These are phyloP conservation scores for Vitis hybrid DNA, from an alignment of 177 flowering plant genomes.

Conservation along the genomic window DNA sequence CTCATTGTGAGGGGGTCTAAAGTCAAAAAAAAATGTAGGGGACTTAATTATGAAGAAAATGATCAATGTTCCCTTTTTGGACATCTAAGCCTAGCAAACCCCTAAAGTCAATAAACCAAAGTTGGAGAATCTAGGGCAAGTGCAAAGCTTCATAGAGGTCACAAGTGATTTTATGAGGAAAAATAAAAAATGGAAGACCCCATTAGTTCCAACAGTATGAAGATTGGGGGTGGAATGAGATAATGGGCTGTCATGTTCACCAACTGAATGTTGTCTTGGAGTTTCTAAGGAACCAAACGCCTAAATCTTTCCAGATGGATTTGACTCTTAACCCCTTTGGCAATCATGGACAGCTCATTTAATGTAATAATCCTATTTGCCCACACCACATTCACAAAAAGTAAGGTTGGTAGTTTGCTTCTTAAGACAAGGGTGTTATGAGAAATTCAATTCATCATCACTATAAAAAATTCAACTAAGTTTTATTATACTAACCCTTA, in stretches of 20 bases:
- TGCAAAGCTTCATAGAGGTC: not conserved
- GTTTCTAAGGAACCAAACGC: constrained; percentile 6
- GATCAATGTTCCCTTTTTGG: not conserved
- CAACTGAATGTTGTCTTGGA: not conserved
- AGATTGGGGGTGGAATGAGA: constrained; percentile 1
- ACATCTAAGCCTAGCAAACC: not conserved
- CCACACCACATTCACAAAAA: not conserved
- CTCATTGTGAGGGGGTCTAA: not conserved
- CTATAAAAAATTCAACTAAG: too few species aligned
- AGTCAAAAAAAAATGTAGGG: not conserved
- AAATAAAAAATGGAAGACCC: not conserved
- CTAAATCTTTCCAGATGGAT: constrained; percentile 11
- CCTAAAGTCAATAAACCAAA: not conserved
- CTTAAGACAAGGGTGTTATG: too few species aligned
- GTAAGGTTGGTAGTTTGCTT: too few species aligned
- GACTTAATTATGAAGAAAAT: not conserved
- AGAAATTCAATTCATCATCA: too few species aligned
- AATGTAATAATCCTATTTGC: constrained; percentile 1
- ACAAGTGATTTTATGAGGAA: not conserved
- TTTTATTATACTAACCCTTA: too few species aligned
- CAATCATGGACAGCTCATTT: constrained; percentile 4
- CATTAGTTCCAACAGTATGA: constrained; percentile 4
- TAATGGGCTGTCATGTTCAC: not conserved
- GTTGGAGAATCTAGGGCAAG: not conserved
- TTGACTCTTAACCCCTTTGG: not conserved